A percentile compares a stretch with the other conserved stretches of the same genome.
phyloP scores from a whole-genome alignment of 441 rosid genomes.

The Capsella rubella region DNA sequence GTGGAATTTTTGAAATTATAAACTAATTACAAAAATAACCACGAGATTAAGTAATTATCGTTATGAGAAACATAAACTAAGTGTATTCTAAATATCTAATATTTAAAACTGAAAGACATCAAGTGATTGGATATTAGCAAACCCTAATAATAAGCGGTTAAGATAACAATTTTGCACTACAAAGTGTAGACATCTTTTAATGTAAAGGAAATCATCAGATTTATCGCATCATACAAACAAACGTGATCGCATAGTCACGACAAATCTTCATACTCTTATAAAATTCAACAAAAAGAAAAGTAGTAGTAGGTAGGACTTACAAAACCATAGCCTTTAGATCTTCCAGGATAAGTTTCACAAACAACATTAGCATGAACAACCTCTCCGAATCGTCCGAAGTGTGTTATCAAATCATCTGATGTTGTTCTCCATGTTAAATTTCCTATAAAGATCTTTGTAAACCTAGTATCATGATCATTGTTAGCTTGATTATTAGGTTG shows the following conservation, averaged over 20 bases:
- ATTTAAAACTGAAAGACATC: too few relatives aligned
- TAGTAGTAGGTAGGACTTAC: constrained; percentile 16
- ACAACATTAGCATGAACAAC: constrained; percentile 38
- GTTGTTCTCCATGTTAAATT: constrained; percentile 27
- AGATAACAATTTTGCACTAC: too few relatives aligned
- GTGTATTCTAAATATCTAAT: neutral
- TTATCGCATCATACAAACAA: too few relatives aligned
- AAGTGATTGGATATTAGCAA: neutral
- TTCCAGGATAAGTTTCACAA: neutral
- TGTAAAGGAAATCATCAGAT: too few relatives aligned
- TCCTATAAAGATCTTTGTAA: constrained; percentile 32
- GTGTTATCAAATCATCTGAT: neutral
- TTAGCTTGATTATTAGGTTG: neutral
- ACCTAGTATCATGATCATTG: neutral
- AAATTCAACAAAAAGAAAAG: too few relatives aligned
- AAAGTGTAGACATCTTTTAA: too few relatives aligned
- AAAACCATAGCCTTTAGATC: constrained; percentile 40
- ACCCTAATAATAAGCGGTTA: neutral
- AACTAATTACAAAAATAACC: neutral
- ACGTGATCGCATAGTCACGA: too few relatives aligned
- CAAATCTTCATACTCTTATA: too few relatives aligned
- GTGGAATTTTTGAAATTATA: neutral
- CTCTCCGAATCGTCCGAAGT: constrained; percentile 15
- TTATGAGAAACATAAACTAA: neutral
- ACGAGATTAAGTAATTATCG: neutral